Conservation (phyloP, 495 filamentous ascomycete species). For the Penicillium mononematosum region DNA sequence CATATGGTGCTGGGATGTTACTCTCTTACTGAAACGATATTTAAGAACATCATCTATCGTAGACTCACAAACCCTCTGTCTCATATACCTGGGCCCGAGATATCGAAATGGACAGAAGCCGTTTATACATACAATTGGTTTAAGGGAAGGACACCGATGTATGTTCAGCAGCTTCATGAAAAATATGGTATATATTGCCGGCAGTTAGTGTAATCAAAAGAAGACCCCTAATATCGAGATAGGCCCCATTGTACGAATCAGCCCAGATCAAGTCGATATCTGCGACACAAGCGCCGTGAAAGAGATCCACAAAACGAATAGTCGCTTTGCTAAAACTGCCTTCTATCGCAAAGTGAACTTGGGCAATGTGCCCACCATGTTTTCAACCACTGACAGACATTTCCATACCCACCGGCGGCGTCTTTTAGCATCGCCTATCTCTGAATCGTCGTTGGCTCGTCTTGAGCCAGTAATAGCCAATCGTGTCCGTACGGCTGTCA, state of each 20-base stretch:
- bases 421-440: conserved; percentile 40
- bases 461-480: conserved; percentile 32
- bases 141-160: conserved; percentile 30
- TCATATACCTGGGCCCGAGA: conserved; percentile 24
- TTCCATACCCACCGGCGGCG: conserved; percentile 34
- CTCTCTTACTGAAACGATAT: not conserved
- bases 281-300: conserved; percentile 35
- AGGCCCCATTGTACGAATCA: conserved; percentile 47
- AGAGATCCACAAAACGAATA: conserved; percentile 41
- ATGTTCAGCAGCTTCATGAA: conserved; percentile 44
- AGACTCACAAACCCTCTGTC: conserved; percentile 21
- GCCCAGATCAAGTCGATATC: conserved; percentile 39
- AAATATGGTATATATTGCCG: conserved; percentile 35
- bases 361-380: conserved; percentile 25
- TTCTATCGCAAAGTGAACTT: conserved; percentile 25
- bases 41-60: conserved; percentile 16
- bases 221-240: conserved; percentile 7
- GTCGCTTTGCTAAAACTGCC: conserved; percentile 23
- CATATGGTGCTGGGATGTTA: not conserved
- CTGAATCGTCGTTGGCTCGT: conserved; percentile 31
- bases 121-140: conserved; percentile 35
- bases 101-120: conserved; percentile 37
- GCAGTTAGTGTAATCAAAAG: not conserved
- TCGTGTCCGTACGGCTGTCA: conserved; percentile 32
- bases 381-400: conserved; percentile 32